Percentiles rank a stretch among this genome's conserved stretches.
Conservation (phyloP, 139 green algal species). For the Klebsormidium nitens region DNA sequence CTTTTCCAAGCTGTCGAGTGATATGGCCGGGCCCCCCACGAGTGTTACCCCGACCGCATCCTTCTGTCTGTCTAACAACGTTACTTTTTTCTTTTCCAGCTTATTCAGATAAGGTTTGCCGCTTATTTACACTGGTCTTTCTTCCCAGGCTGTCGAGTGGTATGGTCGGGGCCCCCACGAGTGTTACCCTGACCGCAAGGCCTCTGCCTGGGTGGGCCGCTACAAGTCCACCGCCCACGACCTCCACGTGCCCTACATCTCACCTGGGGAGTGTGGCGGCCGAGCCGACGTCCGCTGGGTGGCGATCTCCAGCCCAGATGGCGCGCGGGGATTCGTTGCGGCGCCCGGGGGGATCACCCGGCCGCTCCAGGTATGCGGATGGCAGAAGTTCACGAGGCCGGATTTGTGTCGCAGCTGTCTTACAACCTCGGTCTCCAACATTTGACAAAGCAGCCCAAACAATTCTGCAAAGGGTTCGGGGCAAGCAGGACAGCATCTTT, state of each 20-base stretch:
- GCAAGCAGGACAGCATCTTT: no score
- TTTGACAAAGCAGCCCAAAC: neutral
- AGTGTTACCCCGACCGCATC: conserved; percentile 83
- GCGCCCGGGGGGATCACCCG: neutral
- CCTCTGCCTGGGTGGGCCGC: conserved; percentile 25
- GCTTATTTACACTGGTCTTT: no score
- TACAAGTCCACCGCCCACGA: conserved; percentile 15
- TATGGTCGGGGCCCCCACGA: conserved; percentile 81
- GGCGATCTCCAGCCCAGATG: conserved; percentile 27
- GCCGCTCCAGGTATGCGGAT: neutral
- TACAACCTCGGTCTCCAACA: neutral
- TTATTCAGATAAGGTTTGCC: no score
- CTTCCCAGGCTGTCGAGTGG: conserved; percentile 56
- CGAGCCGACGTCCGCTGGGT: conserved; percentile 65
- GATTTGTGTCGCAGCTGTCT: no score
- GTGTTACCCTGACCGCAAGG: conserved; percentile 83
- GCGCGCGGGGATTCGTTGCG: neutral
- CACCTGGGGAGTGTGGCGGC: conserved; percentile 67
- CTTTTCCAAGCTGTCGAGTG: no score
- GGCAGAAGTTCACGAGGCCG: neutral
- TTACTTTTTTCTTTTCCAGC: no score
- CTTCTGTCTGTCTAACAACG: no score
- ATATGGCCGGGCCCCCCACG: conserved; percentile 72
- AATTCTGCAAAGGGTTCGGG: neutral
- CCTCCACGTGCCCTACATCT: conserved; percentile 77